phyloP scores from a whole-genome alignment of 2,329 filamentous ascomycete species.

The Colletotrichum truncatum region DNA sequence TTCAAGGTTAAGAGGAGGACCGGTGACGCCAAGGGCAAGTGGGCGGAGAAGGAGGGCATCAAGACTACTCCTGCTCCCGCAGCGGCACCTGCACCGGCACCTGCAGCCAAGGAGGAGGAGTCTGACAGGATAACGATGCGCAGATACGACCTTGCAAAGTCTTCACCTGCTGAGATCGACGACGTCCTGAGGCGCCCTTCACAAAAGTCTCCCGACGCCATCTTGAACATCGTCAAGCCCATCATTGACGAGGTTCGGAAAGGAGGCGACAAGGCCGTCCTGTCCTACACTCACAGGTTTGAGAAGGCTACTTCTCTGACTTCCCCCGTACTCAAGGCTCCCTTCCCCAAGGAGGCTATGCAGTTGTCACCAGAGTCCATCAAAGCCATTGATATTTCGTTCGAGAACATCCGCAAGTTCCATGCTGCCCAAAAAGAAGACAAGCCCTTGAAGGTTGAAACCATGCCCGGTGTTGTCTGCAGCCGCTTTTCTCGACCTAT shows the following conservation, averaged over 20 bases:
- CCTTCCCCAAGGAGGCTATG: constrained; percentile 89
- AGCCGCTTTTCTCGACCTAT: constrained; percentile 93
- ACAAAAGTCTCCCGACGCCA: constrained; percentile 92
- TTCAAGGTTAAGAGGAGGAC: constrained; percentile 93
- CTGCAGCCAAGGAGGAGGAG: constrained; percentile 49
- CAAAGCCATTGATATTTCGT: constrained; percentile 92
- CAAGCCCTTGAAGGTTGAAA: constrained; percentile 86
- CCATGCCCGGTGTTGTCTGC: constrained; percentile 96
- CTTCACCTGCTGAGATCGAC: constrained; percentile 71
- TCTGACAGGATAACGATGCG: constrained; percentile 80
- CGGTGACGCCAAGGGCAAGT: constrained; percentile 94
- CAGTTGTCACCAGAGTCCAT: constrained; percentile 79
- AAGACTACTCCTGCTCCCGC: constrained; percentile 43
- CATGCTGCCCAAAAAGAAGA: constrained; percentile 91
- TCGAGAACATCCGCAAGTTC: constrained; percentile 93
- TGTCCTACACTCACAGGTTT: constrained; percentile 97
- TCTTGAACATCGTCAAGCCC: constrained; percentile 88
- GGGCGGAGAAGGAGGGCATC: constrained; percentile 85
- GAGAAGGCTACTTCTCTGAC: constrained; percentile 93
- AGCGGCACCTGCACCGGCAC: constrained; percentile 37
- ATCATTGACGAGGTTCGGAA: constrained; percentile 89
- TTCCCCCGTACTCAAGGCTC: constrained; percentile 88
- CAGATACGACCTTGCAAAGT: constrained; percentile 75
- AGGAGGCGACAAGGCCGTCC: constrained; percentile 85
- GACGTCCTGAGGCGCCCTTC: constrained; percentile 87